Conservation (phyloP, 805 yeast genomes). For the Kodamaea restingae region DNA sequence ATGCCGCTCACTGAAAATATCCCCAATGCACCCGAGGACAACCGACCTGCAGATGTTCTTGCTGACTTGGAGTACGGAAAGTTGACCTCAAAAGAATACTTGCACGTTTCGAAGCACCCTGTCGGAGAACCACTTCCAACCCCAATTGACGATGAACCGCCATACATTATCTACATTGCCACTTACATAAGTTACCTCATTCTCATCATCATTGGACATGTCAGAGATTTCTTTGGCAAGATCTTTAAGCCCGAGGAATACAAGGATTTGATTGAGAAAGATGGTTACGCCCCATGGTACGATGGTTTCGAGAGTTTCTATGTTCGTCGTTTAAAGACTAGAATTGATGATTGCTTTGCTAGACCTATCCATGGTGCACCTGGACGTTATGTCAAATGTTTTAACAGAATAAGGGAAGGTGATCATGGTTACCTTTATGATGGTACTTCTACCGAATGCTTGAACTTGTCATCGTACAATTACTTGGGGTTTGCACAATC, state of each 20-base stretch:
- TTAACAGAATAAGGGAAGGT: slow-evolving; percentile 70
- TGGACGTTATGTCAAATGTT: slow-evolving; percentile 81
- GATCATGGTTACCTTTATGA: slow-evolving; percentile 66
- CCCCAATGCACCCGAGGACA: slow-evolving; percentile 39
- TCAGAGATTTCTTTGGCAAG: slow-evolving; percentile 84
- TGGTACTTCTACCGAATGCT: slow-evolving; percentile 71
- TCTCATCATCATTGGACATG: slow-evolving; percentile 82
- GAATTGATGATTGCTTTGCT: slow-evolving; percentile 92
- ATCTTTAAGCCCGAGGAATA: slow-evolving; percentile 63
- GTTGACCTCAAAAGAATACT: slow-evolving; percentile 58
- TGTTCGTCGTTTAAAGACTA: slow-evolving; percentile 83
- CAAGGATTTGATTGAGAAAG: slow-evolving; percentile 62
- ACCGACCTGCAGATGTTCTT: slow-evolving; percentile 26
- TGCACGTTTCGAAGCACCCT: slow-evolving; percentile 58
- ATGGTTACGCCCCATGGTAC: slow-evolving; percentile 95
- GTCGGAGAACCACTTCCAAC: slow-evolving; percentile 54
- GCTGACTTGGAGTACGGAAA: slow-evolving; percentile 71
- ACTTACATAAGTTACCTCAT: slow-evolving; percentile 85
- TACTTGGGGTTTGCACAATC: slow-evolving; percentile 97
- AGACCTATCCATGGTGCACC: slow-evolving; percentile 98
- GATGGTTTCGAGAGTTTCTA: slow-evolving; percentile 92
- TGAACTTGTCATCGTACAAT: slow-evolving; percentile 87
- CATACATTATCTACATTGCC: slow-evolving; percentile 69
- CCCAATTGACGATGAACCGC: slow-evolving; percentile 82
- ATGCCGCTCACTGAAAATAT: slow-evolving; percentile 15